Conservation (phyloP, 164 flowering plant genomes). For the Tetracentron sinense region DNA sequence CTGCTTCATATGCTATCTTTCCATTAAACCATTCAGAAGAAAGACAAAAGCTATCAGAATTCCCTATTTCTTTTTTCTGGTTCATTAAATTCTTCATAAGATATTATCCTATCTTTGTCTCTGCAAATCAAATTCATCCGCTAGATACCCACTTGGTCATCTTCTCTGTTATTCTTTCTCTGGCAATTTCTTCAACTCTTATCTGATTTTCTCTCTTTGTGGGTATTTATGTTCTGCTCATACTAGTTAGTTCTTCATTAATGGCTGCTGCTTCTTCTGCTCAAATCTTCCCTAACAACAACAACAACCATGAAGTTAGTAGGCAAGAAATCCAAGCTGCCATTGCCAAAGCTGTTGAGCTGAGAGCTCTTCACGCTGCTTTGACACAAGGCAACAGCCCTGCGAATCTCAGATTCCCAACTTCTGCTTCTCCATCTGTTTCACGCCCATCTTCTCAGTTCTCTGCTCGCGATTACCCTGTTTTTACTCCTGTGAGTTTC, state of each 20-base stretch:
- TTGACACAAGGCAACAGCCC: constrained; percentile 65
- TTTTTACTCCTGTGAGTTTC: constrained; percentile 91
- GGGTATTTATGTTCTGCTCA: constrained; percentile 14
- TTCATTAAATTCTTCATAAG: constrained; percentile 15
- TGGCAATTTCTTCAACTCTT: not conserved
- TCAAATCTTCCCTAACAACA: constrained; percentile 25
- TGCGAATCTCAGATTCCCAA: constrained; percentile 33
- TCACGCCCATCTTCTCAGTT: constrained; percentile 42
- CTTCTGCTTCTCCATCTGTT: constrained; percentile 46
- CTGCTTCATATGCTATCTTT: constrained; percentile 16
- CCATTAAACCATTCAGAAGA: not conserved
- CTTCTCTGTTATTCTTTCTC: constrained; percentile 15
- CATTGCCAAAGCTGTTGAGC: constrained; percentile 88
- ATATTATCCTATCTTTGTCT: too few relatives aligned
- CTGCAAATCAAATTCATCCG: constrained; percentile 35
- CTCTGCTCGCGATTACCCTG: constrained; percentile 91
- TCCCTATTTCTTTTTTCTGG: constrained; percentile 14
- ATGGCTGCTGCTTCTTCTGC: constrained; percentile 51
- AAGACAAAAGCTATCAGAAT: constrained; percentile 6
- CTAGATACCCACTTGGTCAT: constrained; percentile 21
- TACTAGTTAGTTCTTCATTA: constrained; percentile 11
- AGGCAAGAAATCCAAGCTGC: constrained; percentile 71
- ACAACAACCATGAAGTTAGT: constrained; percentile 32
- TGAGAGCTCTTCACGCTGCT: constrained; percentile 92
- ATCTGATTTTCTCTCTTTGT: constrained; percentile 7